Conservation (phyloP, 139 green algal species). For the Tetradesmus obliquus region DNA sequence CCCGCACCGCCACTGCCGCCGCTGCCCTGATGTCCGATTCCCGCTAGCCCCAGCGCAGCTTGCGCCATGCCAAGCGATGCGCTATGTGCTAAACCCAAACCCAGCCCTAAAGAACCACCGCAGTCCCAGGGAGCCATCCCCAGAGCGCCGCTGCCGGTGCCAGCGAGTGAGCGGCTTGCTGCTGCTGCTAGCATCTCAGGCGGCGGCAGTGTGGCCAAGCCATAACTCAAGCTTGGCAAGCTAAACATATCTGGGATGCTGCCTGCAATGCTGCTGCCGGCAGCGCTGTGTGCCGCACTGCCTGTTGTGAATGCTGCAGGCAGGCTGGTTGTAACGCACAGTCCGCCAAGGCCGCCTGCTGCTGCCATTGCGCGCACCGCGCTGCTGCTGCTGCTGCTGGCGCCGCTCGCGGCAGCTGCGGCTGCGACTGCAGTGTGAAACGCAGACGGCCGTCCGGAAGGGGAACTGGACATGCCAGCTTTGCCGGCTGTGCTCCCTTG, state of each 20-base stretch:
- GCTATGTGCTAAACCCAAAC: neutral
- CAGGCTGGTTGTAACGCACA: neutral
- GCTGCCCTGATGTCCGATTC: neutral
- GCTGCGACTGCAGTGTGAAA: neutral
- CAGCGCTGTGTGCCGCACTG: neutral
- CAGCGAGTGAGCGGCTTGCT: neutral
- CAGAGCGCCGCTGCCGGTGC: neutral
- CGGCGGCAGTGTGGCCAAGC: constrained; percentile 25
- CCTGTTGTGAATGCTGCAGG: neutral
- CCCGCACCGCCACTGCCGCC: neutral
- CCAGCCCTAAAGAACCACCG: too few relatives aligned
- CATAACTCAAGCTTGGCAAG: constrained; percentile 23
- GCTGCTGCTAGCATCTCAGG: constrained; percentile 24
- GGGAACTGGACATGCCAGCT: neutral
- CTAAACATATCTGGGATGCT: constrained; percentile 33
- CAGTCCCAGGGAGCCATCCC: neutral
- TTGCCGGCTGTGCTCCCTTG: neutral
- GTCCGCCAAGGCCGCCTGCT: neutral
- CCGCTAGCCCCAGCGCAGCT: neutral
- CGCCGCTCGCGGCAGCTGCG: neutral
- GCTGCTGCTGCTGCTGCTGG: neutral
- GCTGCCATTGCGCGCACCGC: neutral
- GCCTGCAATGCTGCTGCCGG: neutral
- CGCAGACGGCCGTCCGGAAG: neutral
- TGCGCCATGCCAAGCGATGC: neutral